Percentiles rank a stretch among this genome's conserved stretches.
Conservation (phyloP, 1,139 yeast species). For the Candida mesenterica region DNA sequence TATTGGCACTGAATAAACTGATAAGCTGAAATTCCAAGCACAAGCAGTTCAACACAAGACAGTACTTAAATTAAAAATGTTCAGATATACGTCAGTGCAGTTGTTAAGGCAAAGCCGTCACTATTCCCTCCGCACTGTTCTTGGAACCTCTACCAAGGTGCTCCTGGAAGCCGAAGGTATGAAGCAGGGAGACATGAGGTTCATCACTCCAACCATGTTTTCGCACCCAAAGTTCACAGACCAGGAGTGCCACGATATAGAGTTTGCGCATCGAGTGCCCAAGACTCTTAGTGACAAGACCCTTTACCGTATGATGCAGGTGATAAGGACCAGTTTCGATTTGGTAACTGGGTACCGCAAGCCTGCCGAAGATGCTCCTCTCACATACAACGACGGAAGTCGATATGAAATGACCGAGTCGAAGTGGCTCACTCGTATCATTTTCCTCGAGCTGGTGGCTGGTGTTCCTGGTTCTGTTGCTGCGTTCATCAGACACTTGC, state of each 20-base stretch:
- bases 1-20: no score
- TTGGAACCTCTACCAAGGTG: slow-evolving; percentile 32
- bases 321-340: slow-evolving; percentile 55
- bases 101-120: neutral
- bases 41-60: no score
- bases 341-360: slow-evolving; percentile 64
- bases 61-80: no score
- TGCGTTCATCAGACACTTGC: slow-evolving; percentile 64
- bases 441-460: slow-evolving; percentile 71
- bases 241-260: slow-evolving; percentile 47
- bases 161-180: slow-evolving; percentile 22
- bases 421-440: slow-evolving; percentile 67
- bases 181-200: slow-evolving; percentile 28
- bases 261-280: slow-evolving; percentile 55
- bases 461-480: slow-evolving; percentile 83
- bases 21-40: no score
- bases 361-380: slow-evolving; percentile 35
- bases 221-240: slow-evolving; percentile 53
- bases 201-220: slow-evolving; percentile 49
- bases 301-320: slow-evolving; percentile 47
- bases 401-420: slow-evolving; percentile 57
- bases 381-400: slow-evolving; percentile 40
- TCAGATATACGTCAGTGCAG: no score
- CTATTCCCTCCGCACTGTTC: neutral
- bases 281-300: slow-evolving; percentile 47